A percentile compares a stretch with the other conserved stretches of the same genome.
These are phyloP conservation scores for Mycena kentingensis DNA, from an alignment of 768 basidiomycete species.

Conservation along the genomic window DNA sequence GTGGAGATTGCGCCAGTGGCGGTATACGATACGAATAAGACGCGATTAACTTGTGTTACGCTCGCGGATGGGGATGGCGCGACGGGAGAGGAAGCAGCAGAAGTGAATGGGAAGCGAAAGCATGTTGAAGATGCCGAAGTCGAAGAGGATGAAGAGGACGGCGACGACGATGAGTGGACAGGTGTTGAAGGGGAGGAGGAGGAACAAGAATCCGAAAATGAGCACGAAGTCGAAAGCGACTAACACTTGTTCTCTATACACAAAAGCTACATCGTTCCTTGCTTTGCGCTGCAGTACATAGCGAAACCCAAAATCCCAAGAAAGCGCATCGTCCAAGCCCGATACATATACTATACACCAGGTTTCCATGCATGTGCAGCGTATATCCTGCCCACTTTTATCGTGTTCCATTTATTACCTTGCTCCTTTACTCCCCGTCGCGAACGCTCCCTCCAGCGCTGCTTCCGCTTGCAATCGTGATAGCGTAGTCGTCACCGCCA, in stretches of 20 bases:
- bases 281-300: background rate
- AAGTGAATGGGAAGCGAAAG: constrained; percentile 35
- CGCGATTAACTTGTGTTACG: constrained; percentile 75
- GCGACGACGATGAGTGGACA: constrained; percentile 35
- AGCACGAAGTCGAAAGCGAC: constrained; percentile 32
- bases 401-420: background rate
- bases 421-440: background rate
- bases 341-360: constrained; percentile 12
- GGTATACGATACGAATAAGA: constrained; percentile 83
- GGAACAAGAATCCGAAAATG: constrained; percentile 26
- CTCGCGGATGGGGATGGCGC: constrained; percentile 52
- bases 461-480: constrained; percentile 17
- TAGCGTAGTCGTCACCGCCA: constrained; percentile 16
- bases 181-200: constrained; percentile 29
- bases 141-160: constrained; percentile 23
- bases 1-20: constrained; percentile 56
- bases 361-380: no score
- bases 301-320: background rate
- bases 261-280: background rate
- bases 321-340: background rate
- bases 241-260: constrained; percentile 11
- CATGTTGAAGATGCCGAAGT: constrained; percentile 15
- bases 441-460: constrained; percentile 20
- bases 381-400: background rate
- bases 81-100: constrained; percentile 8